Evolutionary conservation across 345 rosid genomes (phyloP), one percentile per base, ranked within the genome.

Genomic region (Melaleuca quinquenervia): DNA sequence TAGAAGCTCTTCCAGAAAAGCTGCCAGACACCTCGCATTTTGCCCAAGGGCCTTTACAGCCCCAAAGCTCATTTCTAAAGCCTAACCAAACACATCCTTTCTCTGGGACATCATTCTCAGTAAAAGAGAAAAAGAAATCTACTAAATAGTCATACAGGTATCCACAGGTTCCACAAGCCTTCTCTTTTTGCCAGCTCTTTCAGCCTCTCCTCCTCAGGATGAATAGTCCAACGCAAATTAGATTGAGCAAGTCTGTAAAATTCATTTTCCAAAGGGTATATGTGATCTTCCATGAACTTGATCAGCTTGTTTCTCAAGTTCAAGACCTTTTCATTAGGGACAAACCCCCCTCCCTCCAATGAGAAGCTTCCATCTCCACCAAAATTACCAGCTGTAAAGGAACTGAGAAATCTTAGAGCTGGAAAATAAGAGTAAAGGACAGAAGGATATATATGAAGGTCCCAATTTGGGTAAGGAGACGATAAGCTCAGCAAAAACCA

Each of bases 81-180:
- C 32, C 70, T 3, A 58, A 58, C 70, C 70, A n/a, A 12, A 58
- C 0, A 32, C 41, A 41, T 41, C 70, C 70, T 58, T 32, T 36
- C 48, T 36, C 32, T 10, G 3, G 45, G 22, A 64, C 78, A 18
- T 32, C 48, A 32, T 45, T 70, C 78, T 70, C 78, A 32, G 48
- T 70, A 50, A 49, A 70, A 62, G 60, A 54, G 85, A 50, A 87
- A 26, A 36, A 50, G 48, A 36, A 84, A 52, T 48, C 78, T 54
- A 85, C 84, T 56, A 82, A 91, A 64, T 44, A 50, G 50, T 64
- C 91, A 87, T 95, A 97, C 98, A 54, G 99, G 98, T 87, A 96
- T 89, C 90, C 91, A 97, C 84, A 96, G 92, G 91, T 97, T 97
- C 99, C 99, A 96, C 76, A 97, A 85, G 83, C 98, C 98, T 89